Evolutionary conservation across 129 eudicot species (phyloP), one percentile per base, ranked within the genome.

Genomic region (Kitagawia praeruptora): DNA sequence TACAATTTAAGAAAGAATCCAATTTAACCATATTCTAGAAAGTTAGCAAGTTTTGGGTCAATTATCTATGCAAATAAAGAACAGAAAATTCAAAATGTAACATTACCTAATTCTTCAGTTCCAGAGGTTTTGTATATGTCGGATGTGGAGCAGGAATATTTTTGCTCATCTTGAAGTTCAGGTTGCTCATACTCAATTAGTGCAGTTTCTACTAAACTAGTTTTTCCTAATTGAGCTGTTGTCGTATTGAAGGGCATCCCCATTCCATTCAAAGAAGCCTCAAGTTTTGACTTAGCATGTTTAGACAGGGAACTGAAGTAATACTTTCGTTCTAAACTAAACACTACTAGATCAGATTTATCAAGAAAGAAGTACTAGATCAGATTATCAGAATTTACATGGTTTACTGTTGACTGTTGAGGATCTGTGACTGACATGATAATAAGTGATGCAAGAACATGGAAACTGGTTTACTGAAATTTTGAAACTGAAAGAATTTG

Each of bases 61-160:
- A 46, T 15, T 23, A 72, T 51, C 25, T 34, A 66, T 42, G 27
- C 34, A 12, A 45, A 46, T 56, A 25, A 40, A 18, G 21, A 64
- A 80, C 31, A 78, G 42, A 41, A 49, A 47, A 21, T 47, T 7
- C 61, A 80, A 75, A 90, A 87, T 80, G 72, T 2, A 48, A 66
- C 81, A 81, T 83, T 91, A 89, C 93, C 81, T 39, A 66, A 51
- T 78, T 89, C 91, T 27, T 85, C 87, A 49, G 77, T 78, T 85
- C 78, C 81, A 34, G 79, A 83, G n/a, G 77, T 69, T 75, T 66
- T 79, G 81, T 74, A 84, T 53, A 77, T 79, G 34, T 85, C 87
- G 34, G 85, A 76, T 45, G 73, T 27, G 38, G 81, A 81, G 66
- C 86, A 76, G 63, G 80, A 66, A 12, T 14, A 27, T 49, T 81